Conservation (phyloP, 1,284 basidiomycete species). For the Ustilago trichophora region DNA sequence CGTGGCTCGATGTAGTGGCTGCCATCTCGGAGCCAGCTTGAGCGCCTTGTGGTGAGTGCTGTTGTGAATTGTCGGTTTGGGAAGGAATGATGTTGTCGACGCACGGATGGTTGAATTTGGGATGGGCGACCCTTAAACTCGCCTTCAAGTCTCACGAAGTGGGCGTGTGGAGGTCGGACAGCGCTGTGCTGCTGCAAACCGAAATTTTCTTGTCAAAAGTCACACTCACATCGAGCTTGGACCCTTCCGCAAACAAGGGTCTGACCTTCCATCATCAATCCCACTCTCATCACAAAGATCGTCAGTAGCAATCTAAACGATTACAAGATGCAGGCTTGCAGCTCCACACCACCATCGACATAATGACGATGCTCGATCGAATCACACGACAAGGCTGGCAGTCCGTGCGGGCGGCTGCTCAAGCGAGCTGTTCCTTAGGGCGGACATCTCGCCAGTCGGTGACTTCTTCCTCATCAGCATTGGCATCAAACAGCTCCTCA, state of each 20-base stretch:
- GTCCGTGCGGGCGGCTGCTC: conserved; percentile 7
- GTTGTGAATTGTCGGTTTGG: background rate
- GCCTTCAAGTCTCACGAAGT: background rate
- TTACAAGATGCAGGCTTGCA: background rate
- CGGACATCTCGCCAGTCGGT: background rate
- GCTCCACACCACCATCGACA: background rate
- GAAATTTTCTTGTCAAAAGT: conserved; percentile 2
- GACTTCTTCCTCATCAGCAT: background rate
- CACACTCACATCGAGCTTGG: background rate
- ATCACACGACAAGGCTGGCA: conserved; percentile 1
- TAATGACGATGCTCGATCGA: conserved; percentile 11
- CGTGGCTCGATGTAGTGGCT: background rate
- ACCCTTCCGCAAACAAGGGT: background rate
- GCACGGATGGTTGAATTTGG: background rate
- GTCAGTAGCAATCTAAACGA: background rate
- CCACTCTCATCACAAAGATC: background rate
- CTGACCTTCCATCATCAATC: background rate
- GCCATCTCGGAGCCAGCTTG: conserved; percentile 1
- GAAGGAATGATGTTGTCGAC: background rate
- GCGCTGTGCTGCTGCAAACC: background rate
- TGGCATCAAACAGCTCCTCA: background rate
- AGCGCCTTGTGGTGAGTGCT: background rate
- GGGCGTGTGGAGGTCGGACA: conserved; percentile 1
- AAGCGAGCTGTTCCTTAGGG: background rate
- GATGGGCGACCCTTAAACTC: background rate